phyloP scores from a whole-genome alignment of 2,329 filamentous ascomycete genomes.

The Thielaviopsis musarum region DNA sequence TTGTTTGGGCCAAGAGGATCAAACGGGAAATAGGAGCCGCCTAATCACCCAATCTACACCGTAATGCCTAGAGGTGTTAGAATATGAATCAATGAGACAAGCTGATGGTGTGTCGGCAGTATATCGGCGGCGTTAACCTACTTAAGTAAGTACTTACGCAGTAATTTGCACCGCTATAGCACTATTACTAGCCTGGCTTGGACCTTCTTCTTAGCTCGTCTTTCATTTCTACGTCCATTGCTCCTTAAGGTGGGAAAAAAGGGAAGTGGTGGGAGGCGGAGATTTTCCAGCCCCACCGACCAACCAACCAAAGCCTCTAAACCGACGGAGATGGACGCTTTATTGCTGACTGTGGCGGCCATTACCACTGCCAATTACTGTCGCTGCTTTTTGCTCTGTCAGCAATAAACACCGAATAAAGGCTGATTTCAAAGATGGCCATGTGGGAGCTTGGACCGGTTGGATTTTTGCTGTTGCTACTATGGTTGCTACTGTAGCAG shows the following conservation, averaged over 20 bases:
- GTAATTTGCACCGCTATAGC: too few relatives aligned
- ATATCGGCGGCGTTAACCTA: not conserved
- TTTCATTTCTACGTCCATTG: too few relatives aligned
- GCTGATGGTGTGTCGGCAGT: not conserved
- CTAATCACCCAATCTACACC: too few relatives aligned
- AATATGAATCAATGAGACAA: not conserved
- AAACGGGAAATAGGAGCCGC: not conserved
- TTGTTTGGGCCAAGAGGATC: not conserved
- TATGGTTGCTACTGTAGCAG: too few relatives aligned
- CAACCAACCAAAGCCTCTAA: not conserved
- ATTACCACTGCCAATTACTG: too few relatives aligned
- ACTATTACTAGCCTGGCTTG: too few relatives aligned
- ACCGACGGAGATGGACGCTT: not conserved
- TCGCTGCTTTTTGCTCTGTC: not conserved
- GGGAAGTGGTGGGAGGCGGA: not conserved
- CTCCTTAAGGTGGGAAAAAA: not conserved
- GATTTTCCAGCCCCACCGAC: not conserved
- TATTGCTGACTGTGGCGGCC: too few relatives aligned
- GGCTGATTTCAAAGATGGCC: not conserved
- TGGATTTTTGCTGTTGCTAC: too few relatives aligned
- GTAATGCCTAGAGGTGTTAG: too few relatives aligned
- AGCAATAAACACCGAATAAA: not conserved
- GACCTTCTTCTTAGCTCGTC: too few relatives aligned
- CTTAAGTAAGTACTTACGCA: too few relatives aligned
- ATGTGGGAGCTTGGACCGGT: too few relatives aligned